Evolutionary conservation across 345 rosid genomes (phyloP).

Genomic region (Salix udensis): DNA sequence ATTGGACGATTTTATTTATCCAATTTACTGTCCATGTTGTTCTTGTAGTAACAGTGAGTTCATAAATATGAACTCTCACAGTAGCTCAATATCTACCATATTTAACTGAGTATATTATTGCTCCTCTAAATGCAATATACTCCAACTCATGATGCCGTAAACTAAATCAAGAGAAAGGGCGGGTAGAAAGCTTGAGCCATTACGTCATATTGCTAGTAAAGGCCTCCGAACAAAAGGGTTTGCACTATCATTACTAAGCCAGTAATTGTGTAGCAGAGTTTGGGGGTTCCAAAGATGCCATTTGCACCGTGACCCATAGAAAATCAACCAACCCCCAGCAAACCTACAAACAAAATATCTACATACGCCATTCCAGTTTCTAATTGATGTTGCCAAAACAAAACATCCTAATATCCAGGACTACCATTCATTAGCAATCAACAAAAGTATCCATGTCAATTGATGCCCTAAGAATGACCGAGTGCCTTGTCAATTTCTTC

Average conservation of each 20-base stretch:
- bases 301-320: background rate
- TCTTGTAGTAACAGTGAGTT: background rate
- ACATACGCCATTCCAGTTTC: background rate
- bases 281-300: background rate
- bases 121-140: background rate
- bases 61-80: background rate
- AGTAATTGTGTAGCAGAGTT: background rate
- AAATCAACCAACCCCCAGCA: background rate
- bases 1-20: background rate
- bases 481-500: conserved; percentile 68
- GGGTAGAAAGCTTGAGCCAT: background rate
- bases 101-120: background rate
- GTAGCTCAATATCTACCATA: background rate
- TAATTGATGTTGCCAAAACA: background rate
- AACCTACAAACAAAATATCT: background rate
- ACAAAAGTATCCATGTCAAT: background rate
- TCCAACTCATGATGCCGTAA: background rate
- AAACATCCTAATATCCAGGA: background rate
- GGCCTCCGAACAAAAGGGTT: background rate
- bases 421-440: background rate
- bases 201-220: background rate
- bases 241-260: background rate
- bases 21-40: background rate
- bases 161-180: background rate
- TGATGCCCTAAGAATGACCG: conserved; percentile 30